These are phyloP conservation scores for Pachysandra terminalis DNA, from an alignment of 164 flowering plant genomes.

Conservation along the genomic window DNA sequence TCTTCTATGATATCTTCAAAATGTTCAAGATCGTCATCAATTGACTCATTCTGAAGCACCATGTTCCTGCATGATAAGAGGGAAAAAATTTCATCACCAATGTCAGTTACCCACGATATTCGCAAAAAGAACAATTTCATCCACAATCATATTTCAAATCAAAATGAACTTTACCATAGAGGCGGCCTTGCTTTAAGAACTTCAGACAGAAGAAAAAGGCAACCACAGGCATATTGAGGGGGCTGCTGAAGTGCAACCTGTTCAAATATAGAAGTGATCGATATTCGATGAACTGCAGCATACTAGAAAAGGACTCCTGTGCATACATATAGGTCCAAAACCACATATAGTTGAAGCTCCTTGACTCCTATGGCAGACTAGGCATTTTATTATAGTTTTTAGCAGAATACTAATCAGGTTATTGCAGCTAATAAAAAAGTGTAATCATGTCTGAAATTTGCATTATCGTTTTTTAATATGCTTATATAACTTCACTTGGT, in stretches of 20 bases:
- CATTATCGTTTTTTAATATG: neutral
- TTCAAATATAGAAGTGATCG: slow-evolving; percentile 11
- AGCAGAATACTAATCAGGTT: no score
- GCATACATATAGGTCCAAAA: neutral
- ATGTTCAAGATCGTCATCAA: slow-evolving; percentile 94
- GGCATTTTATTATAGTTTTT: no score
- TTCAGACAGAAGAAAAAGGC: slow-evolving; percentile 89
- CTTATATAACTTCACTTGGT: neutral
- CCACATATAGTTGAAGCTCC: neutral
- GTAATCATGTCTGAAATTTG: neutral
- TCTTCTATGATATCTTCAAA: slow-evolving; percentile 80
- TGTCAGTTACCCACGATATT: no score
- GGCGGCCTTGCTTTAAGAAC: slow-evolving; percentile 94
- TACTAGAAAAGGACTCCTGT: neutral
- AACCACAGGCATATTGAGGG: slow-evolving; percentile 92
- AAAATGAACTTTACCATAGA: slow-evolving; percentile 52
- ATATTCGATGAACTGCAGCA: neutral
- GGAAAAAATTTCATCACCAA: neutral
- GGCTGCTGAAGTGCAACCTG: slow-evolving; percentile 98
- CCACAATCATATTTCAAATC: neutral
- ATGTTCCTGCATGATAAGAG: slow-evolving; percentile 50
- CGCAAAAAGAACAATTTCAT: neutral
- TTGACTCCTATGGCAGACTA: no score
- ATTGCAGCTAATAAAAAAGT: no score
- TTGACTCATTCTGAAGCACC: slow-evolving; percentile 77